A percentile compares a stretch with the other conserved stretches of the same genome.
Evolutionary conservation across 148 eudicot genomes (phyloP).

Genomic region (Camellia japonica): DNA sequence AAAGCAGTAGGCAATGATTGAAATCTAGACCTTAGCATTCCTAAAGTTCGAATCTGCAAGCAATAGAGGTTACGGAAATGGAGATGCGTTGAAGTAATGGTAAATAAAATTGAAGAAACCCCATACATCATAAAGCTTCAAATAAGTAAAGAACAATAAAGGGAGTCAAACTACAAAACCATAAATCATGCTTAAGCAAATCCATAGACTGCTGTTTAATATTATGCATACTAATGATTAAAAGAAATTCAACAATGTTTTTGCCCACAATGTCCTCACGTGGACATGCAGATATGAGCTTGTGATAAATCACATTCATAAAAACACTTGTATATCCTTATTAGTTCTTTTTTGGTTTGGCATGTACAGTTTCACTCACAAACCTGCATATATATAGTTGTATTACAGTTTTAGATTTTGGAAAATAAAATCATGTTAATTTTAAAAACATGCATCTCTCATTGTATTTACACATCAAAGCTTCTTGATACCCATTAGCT

Average conservation of each 20-base stretch:
- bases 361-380: background rate
- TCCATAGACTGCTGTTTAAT: background rate
- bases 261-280: background rate
- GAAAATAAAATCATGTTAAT: background rate
- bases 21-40: slow-evolving; percentile 93
- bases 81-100: background rate
- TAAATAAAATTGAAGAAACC: background rate
- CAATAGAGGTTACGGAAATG: slow-evolving; percentile 5
- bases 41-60: slow-evolving; percentile 86
- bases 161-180: background rate
- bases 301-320: background rate
- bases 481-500: too few species aligned
- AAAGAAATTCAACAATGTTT: background rate
- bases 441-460: background rate
- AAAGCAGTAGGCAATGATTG: slow-evolving; percentile 90
- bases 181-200: background rate
- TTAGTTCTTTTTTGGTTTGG: background rate
- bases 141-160: background rate
- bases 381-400: background rate
- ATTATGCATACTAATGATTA: background rate
- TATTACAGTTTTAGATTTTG: background rate
- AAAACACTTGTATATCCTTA: background rate
- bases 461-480: background rate
- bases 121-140: background rate
- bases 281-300: background rate